Conservation (phyloP, 2,329 filamentous ascomycete genomes). For the Stemphylium vesicarium region DNA sequence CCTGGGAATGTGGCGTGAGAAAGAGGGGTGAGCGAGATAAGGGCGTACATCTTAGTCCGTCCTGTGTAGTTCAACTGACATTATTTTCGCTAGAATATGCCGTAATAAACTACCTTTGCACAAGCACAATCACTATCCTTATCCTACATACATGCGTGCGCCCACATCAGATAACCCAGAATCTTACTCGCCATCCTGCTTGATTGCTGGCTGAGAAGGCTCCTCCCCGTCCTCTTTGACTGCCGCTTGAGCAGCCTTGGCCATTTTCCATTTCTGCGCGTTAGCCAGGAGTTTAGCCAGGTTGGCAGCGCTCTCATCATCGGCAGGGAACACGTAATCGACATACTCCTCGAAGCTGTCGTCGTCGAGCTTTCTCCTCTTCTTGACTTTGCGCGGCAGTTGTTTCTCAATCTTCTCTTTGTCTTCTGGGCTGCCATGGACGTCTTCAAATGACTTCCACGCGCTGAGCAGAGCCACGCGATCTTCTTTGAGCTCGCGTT, state of each 20-base stretch:
- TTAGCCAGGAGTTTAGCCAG: slow-evolving; percentile 82
- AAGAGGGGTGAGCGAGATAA: too few species aligned
- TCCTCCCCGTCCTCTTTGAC: slow-evolving; percentile 8
- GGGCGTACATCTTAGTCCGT: too few species aligned
- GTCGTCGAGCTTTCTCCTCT: slow-evolving; percentile 88
- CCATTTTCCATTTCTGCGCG: slow-evolving; percentile 87
- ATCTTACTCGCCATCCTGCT: background rate
- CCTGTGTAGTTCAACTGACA: too few species aligned
- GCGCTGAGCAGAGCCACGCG: slow-evolving; percentile 89
- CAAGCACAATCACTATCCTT: background rate
- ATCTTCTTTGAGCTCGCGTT: slow-evolving; percentile 89
- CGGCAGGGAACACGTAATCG: slow-evolving; percentile 96
- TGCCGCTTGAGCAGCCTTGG: slow-evolving; percentile 32
- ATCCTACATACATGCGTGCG: background rate
- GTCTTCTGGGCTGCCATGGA: slow-evolving; percentile 77
- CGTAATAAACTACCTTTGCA: too few species aligned
- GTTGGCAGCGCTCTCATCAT: slow-evolving; percentile 85
- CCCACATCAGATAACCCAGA: background rate
- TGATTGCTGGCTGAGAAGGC: background rate
- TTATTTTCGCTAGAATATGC: too few species aligned
- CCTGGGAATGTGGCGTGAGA: too few species aligned
- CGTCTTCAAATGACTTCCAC: slow-evolving; percentile 90
- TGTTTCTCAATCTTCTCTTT: slow-evolving; percentile 85
- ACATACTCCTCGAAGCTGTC: slow-evolving; percentile 95
- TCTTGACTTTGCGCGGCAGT: slow-evolving; percentile 94